These are phyloP conservation scores for Mrakia gelida DNA, from an alignment of 768 basidiomycete species.

Conservation along the genomic window DNA sequence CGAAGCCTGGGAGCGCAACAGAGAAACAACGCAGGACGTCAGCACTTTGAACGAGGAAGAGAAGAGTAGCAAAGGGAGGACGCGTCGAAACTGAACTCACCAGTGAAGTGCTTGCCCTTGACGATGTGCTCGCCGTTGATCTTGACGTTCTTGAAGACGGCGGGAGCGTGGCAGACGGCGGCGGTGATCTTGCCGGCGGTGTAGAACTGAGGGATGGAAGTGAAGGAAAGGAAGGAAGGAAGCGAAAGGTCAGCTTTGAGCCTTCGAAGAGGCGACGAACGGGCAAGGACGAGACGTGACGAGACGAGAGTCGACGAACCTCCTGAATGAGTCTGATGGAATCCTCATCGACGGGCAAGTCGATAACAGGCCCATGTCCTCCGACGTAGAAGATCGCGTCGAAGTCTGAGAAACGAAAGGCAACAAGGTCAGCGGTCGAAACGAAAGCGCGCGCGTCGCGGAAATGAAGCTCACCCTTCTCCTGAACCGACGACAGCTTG, in stretches of 20 bases:
- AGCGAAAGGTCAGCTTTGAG: too few species aligned
- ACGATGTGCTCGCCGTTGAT: background rate
- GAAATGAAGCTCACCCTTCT: conserved; percentile 45
- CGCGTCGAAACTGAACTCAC: background rate
- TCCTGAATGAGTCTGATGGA: conserved; percentile 57
- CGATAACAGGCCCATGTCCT: conserved; percentile 68
- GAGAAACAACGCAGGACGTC: background rate
- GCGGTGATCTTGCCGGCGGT: background rate
- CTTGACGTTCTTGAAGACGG: background rate
- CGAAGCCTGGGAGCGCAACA: background rate
- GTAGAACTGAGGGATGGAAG: conserved; percentile 34
- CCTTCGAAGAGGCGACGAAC: too few species aligned
- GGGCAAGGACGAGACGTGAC: too few species aligned
- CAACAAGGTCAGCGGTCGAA: too few species aligned
- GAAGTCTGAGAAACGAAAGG: conserved; percentile 49
- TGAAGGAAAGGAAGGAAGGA: background rate
- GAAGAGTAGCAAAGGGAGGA: background rate
- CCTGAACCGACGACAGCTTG: conserved; percentile 73
- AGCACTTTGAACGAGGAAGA: background rate
- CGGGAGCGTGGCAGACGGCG: conserved; percentile 2
- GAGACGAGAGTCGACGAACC: conserved; percentile 8
- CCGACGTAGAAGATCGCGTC: conserved; percentile 73
- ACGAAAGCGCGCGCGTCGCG: too few species aligned
- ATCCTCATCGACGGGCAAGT: conserved; percentile 57
- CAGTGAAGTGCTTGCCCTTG: background rate